Evolutionary conservation across 352 stramenopile species (phyloP).

Genomic region (Phytopythium boreale): DNA sequence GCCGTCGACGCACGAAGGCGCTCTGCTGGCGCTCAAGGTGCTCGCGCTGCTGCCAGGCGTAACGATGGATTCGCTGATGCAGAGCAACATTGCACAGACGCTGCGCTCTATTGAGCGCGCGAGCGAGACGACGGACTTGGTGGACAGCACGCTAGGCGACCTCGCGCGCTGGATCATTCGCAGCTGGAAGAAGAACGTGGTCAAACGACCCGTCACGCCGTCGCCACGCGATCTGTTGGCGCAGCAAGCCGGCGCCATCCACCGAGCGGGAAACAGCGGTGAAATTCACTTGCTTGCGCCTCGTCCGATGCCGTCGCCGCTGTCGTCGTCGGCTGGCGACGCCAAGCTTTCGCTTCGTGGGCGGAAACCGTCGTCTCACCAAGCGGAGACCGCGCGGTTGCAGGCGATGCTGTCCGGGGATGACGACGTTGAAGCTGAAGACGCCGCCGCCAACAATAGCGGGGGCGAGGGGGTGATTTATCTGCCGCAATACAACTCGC

Average conservation of each 20-base stretch:
- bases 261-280: constrained; percentile 21
- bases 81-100: constrained; percentile 57
- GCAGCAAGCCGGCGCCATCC: constrained; percentile 37
- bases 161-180: constrained; percentile 59
- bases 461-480: constrained; percentile 26
- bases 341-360: not conserved
- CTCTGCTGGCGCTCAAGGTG: constrained; percentile 58
- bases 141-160: constrained; percentile 45
- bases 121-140: constrained; percentile 29
- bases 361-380: constrained; percentile 10
- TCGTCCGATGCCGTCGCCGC: not conserved
- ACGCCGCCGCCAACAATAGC: not conserved
- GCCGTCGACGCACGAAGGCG: constrained; percentile 36
- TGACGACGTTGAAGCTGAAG: not conserved
- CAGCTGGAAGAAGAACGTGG: constrained; percentile 48
- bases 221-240: constrained; percentile 41
- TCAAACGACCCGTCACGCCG: constrained; percentile 35
- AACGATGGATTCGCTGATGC: constrained; percentile 44
- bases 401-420: constrained; percentile 13
- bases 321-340: not conserved
- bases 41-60: constrained; percentile 52
- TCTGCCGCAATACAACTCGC: constrained; percentile 57
- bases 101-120: constrained; percentile 42
- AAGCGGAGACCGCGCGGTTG: constrained; percentile 18
- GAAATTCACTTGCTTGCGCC: constrained; percentile 24